Conservation (phyloP, 192 early-diverging fungal species). For the Podila clonocystis region DNA sequence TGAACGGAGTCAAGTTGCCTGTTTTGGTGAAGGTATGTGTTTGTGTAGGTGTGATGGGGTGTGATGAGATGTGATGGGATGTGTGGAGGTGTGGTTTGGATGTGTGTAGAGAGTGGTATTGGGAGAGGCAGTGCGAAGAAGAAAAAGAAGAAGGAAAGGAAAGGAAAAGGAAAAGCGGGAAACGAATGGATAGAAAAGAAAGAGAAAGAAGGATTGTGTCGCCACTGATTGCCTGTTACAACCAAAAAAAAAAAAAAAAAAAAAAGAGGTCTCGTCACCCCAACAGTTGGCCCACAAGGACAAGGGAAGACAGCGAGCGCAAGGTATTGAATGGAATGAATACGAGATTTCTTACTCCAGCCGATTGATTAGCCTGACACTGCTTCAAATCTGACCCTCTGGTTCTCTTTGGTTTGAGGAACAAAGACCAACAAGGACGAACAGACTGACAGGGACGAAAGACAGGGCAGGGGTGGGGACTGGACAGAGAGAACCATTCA, state of each 20-base stretch:
- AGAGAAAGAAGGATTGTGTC: not conserved
- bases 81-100: not conserved
- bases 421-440: not conserved
- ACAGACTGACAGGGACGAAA: not conserved
- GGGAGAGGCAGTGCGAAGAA: not conserved
- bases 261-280: conserved; percentile 3
- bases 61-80: not conserved
- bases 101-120: not conserved
- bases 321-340: too few species aligned
- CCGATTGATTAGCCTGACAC: too few species aligned
- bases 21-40: not conserved
- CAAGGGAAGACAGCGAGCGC: too few species aligned
- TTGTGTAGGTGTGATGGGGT: not conserved
- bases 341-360: too few species aligned
- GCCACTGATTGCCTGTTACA: too few species aligned
- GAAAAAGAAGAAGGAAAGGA: not conserved
- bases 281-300: not conserved
- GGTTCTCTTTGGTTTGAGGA: not conserved
- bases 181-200: not conserved
- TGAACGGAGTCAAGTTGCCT: not conserved
- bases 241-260: not conserved
- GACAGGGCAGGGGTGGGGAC: not conserved
- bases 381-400: not conserved
- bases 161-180: not conserved
- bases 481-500: not conserved